Evolutionary conservation across 441 rosid species (phyloP).

Genomic region (Bocquillonia castaneifolia): DNA sequence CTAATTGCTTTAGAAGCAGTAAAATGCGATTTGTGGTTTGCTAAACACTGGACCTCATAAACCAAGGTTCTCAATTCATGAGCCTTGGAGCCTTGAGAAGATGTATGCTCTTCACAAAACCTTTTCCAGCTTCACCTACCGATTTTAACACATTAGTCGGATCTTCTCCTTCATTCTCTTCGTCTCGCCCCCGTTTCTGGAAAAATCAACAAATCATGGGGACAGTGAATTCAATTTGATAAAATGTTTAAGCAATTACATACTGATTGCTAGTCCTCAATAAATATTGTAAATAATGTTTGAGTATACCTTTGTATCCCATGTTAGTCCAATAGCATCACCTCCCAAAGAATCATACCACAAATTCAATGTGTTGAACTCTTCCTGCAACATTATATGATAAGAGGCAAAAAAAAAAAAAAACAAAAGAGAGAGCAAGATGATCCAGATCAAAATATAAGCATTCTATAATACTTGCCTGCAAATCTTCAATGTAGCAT

Average conservation of each 20-base stretch:
- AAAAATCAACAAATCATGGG: slow-evolving; percentile 6
- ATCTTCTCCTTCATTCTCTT: slow-evolving; percentile 33
- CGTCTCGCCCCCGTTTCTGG: slow-evolving; percentile 79
- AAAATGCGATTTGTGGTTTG: background rate
- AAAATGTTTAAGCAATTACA: background rate
- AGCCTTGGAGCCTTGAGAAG: slow-evolving; percentile 62
- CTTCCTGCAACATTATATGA: slow-evolving; percentile 42
- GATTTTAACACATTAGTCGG: slow-evolving; percentile 48
- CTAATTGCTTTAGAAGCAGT: background rate
- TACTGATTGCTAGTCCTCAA: background rate
- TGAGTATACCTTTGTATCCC: slow-evolving; percentile 67
- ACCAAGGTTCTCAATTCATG: slow-evolving; percentile 11
- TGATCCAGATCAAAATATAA: background rate
- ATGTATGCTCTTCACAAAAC: slow-evolving; percentile 65
- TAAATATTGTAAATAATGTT: slow-evolving; percentile 3
- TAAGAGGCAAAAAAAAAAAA: background rate
- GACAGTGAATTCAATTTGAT: background rate
- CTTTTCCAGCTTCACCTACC: slow-evolving; percentile 75
- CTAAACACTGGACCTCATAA: background rate
- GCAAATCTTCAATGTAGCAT: slow-evolving; percentile 55
- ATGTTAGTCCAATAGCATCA: slow-evolving; percentile 79
- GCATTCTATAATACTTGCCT: slow-evolving; percentile 42
- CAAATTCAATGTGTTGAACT: slow-evolving; percentile 50
- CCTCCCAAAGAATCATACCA: slow-evolving; percentile 92
- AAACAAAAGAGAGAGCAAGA: background rate